These are phyloP conservation scores for Lentinula sp. DNA, from an alignment of 768 basidiomycete species.

Conservation along the genomic window DNA sequence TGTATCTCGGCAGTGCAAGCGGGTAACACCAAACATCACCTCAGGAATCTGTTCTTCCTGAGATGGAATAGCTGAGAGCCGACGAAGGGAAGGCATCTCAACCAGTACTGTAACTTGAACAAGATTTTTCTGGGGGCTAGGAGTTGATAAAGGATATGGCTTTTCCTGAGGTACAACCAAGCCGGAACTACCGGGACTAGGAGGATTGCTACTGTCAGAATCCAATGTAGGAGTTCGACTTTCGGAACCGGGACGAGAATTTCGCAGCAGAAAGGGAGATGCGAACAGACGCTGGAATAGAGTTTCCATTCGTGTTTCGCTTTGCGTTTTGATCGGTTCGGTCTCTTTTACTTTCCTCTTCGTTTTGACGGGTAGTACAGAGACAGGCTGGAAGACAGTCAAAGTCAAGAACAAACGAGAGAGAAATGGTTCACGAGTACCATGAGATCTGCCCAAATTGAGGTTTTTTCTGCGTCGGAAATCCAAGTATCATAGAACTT, in stretches of 20 bases:
- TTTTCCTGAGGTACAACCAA: conserved; percentile 2
- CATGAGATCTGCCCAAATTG: conserved; percentile 43
- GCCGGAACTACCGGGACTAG: not conserved
- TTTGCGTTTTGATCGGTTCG: not conserved
- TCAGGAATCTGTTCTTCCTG: conserved; percentile 3
- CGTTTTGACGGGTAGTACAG: conserved; percentile 25
- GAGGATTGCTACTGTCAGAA: conserved; percentile 1
- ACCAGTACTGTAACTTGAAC: conserved; percentile 5
- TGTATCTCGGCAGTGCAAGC: not conserved
- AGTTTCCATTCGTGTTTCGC: not conserved
- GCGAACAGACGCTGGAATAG: not conserved
- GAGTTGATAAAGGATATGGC: not conserved
- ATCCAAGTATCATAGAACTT: conserved; percentile 44
- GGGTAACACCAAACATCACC: conserved; percentile 2
- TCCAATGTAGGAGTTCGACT: not conserved
- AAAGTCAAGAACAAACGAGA: conserved; percentile 1
- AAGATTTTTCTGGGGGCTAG: not conserved
- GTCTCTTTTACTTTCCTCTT: not conserved
- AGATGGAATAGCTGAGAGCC: not conserved
- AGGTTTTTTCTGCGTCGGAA: conserved; percentile 21
- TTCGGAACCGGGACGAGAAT: not conserved
- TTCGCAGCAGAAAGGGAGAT: not conserved
- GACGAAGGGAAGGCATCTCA: conserved; percentile 2
- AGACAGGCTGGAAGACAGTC: conserved; percentile 12
- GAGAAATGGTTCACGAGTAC: conserved; percentile 18